A percentile compares a stretch with the other conserved stretches of the same genome.
phyloP scores from a whole-genome alignment of 331 rosid species.

The Pyracantha coccinea region DNA sequence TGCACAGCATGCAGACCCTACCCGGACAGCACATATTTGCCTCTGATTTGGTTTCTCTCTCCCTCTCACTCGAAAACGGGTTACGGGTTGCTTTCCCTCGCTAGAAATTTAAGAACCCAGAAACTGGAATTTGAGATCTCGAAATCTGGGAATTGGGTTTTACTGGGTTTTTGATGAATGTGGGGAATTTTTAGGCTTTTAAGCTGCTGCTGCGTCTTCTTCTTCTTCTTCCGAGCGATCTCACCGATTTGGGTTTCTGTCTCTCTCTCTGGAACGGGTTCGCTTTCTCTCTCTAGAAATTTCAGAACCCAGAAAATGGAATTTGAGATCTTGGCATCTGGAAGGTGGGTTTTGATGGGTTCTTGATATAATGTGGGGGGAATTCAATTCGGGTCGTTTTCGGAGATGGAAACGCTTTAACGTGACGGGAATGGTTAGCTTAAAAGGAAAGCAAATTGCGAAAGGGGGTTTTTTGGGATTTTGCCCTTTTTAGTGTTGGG shows the following conservation, averaged over 20 bases:
- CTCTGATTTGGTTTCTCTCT: neutral
- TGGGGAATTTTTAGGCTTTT: neutral
- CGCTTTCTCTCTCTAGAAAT: neutral
- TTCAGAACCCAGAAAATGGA: neutral
- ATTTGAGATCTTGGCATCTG: conserved; percentile 9
- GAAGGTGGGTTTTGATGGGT: neutral
- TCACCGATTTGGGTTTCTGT: neutral
- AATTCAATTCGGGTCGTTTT: neutral
- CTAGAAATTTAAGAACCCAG: neutral
- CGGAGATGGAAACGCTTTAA: neutral
- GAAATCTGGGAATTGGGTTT: neutral
- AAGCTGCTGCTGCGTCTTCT: neutral
- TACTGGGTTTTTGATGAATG: neutral
- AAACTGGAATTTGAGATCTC: conserved; percentile 11
- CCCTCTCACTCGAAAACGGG: neutral
- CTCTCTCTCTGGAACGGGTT: neutral
- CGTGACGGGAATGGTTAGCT: conserved; percentile 15
- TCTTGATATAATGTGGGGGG: neutral
- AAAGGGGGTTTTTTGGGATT: neutral
- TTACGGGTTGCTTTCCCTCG: neutral
- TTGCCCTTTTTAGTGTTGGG: neutral
- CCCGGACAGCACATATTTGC: conserved; percentile 48
- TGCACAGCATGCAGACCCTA: conserved; percentile 58
- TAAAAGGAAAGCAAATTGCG: conserved; percentile 26
- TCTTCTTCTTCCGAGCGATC: neutral